Base-by-base conservation (phyloP, 1,284 basidiomycete species). In the Earliella scabrosa region DNA sequence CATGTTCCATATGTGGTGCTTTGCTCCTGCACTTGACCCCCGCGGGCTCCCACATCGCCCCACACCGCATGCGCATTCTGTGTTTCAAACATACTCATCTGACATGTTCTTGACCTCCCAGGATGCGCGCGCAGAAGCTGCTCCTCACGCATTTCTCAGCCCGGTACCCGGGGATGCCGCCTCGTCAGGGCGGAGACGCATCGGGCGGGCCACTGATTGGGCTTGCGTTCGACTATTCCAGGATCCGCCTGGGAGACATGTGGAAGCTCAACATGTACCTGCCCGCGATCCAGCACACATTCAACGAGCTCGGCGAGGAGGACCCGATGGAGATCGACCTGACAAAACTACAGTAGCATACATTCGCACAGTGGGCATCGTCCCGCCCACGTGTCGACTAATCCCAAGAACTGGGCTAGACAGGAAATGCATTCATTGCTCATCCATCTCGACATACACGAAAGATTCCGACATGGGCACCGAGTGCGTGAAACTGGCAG, bases 141-240 rank as follows among this genome's bases (percentile, higher is more conserved):
- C 81, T 98, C 32, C 81, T 98, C 23, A 98, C 95, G 2, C 96
- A 98, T 72, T 98, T 98, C 73, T 97, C 95, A 11, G 92, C 93
- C 52, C 86, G 96, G 11, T 97, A 97, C 72, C 95, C 95, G 13
- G 95, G 93, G 67, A 78, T 95, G 66, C 91, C 93, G 1, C 80
- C 81, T 2, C 40, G 50, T 6, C 48, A 34, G 13, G 39, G 49
- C 46, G 52, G 39, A n/a, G 52, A 32, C 20, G 41, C 24, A 10
- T 32, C 50, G 16, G 50, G 20, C 57, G 57, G 20, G 55, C 71
- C 49, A 75, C 79, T 21, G 72, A 77, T 95, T 4, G 89, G 86
- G 0, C 75, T 95, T 27, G 92, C 93, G 2, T 92, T 96, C 67
- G 96, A 98, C 69, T 82, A 91, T 60, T 82, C 88, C 58, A 82